Evolutionary conservation across 345 rosid species (phyloP), one percentile per base, ranked within the genome.

Genomic region (Tarenaya hassleriana): DNA sequence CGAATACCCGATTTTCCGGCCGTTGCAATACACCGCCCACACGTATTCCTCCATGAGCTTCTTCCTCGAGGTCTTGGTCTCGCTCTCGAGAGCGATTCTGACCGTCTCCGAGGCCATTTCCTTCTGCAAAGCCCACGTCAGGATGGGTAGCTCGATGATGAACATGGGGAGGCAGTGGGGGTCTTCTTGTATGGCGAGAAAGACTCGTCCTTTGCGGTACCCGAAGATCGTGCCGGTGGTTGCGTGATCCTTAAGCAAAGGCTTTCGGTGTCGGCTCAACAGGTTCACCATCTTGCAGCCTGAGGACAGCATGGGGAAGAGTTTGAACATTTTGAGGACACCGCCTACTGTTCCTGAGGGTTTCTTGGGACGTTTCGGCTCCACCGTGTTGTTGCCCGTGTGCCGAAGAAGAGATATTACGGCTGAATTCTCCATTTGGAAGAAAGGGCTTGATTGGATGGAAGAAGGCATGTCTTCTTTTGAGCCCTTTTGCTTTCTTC

Each of bases 221-320:
- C 98, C 96, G 21, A 91, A 91, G 10, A 91, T 78, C 0, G 98
- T 91, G 4, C 85, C 96, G 0, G 96, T 91, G 0, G 88, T 84
- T 3, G 95, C 96, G 19, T 54, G 67, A 61, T 91, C 98, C 62
- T 77, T 87, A 12, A 91, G 84, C 24, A 87, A 40, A 7, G 90
- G 86, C 41, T 83, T 84, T 20, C 83, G 67, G 58, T 46, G 64
- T 41, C 86, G 59, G 8, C 92, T 89, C 13, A 91, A 60, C 16
- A 91, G 69, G 4, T 81, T 86, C 16, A 81, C 98, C 98, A 91
- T 87, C 66, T 84, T 91, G 84, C 98, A 91, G 7, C 98, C 96
- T 0, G 96, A 84, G 42, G 94, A 87, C 55, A 91, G 63, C 98
- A 91, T 87, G 5, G 96, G 96, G 55, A 91, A 67, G 40, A 87